Base-by-base conservation (phyloP, 208 protist genomes). In the Vickermania ingenoplastis region DNA sequence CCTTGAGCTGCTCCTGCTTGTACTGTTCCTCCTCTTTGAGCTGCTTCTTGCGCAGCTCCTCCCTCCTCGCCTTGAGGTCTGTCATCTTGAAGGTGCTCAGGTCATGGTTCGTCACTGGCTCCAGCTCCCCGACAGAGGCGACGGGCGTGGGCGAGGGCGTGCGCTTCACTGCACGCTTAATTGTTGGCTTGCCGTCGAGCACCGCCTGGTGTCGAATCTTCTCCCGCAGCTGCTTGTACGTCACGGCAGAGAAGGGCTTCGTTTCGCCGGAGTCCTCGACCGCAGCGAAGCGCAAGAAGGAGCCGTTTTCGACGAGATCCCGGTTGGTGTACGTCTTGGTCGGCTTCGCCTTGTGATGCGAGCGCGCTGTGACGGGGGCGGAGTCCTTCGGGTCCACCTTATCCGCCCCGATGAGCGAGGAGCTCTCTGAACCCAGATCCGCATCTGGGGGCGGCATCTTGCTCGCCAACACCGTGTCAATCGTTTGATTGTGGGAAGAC, bases 21-120 rank as follows among this genome's bases (percentile, higher is more conserved):
- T 57, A 72, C 26, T 4, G 71, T 24, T 58, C 61, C 57, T 72
- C 65, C 45, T 77, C 61, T 2, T 53, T 50, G 23, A 45, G 50
- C 53, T 54, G 50, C 14, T 69, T 67, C 41, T 53, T 31, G 23
- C 28, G 29, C 21, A 62, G 57, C 0, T 22, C 56, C 24, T 73
- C 48, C 1, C 60, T 52, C 13, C 24, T 53, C 2, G 54, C 52
- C 0, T 21, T 41, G 0, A 27, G 13, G 27, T 45, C 13, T 0
- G 59, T 2, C 30, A 28, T 26, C 14, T 45, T 41, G 13, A 25
- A 24, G 27, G 50, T 22, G 27, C 54, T 59, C 21, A 54, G 23
- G 50, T 54, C 50, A 25, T 54, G 50, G 50, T 54, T 54, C 11
- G 50, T 54, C 28, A 24, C 11, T 36, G 30, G 2, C 41, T 48